Percentiles rank a stretch among this genome's conserved stretches.
Evolutionary conservation across 306 rosid species (phyloP).

Genomic region (Lathyrus sativus): DNA sequence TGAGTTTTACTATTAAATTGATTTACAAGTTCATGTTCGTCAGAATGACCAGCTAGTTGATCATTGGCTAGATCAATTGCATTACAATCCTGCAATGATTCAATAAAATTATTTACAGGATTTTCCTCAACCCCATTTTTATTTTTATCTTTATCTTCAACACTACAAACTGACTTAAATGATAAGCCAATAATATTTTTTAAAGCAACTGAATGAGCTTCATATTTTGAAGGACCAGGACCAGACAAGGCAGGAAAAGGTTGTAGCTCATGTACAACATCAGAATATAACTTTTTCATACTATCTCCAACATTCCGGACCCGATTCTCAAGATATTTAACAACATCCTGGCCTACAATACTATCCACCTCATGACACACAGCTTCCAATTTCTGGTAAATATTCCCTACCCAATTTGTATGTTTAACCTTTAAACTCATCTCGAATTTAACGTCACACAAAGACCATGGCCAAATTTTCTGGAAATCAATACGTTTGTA

Average conservation of each 20-base stretch:
- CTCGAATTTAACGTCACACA: conserved; percentile 22
- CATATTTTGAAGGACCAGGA: conserved; percentile 47
- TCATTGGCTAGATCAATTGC: conserved; percentile 36
- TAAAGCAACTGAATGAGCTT: conserved; percentile 37
- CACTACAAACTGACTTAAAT: conserved; percentile 37
- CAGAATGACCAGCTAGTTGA: conserved; percentile 39
- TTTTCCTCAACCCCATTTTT: conserved; percentile 42
- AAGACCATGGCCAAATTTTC: neutral
- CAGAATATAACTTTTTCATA: conserved; percentile 71
- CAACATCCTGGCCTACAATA: conserved; percentile 60
- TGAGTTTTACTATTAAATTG: conserved; percentile 32
- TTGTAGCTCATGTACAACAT: conserved; percentile 59
- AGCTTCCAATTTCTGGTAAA: conserved; percentile 82
- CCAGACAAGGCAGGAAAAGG: conserved; percentile 43
- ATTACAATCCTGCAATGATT: conserved; percentile 36
- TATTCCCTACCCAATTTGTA: conserved; percentile 69
- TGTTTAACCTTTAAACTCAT: conserved; percentile 65
- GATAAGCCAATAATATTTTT: conserved; percentile 34
- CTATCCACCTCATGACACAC: conserved; percentile 80
- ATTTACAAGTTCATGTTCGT: conserved; percentile 30
- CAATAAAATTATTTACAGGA: conserved; percentile 29
- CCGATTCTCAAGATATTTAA: conserved; percentile 63
- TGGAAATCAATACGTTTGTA: neutral
- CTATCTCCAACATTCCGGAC: conserved; percentile 69
- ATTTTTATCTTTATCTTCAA: conserved; percentile 28